These are phyloP conservation scores for Podospora fimiseda DNA, from an alignment of 495 filamentous ascomycete species.

Conservation along the genomic window DNA sequence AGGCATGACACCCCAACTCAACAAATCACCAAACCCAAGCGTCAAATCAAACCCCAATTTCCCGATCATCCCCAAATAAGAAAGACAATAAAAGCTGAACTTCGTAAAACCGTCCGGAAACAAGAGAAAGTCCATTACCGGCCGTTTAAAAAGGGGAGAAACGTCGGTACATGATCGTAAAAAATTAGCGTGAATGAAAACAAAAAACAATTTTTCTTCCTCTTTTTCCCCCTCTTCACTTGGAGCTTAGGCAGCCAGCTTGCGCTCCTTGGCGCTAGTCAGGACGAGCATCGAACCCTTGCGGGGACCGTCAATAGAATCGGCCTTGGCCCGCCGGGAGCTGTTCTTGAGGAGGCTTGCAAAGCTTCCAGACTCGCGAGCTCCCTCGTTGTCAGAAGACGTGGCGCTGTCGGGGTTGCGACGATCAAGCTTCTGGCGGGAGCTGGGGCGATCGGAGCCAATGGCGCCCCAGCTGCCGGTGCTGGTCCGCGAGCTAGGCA, in stretches of 20 bases:
- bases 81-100: constrained; percentile 14
- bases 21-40: not conserved
- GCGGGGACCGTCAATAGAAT: constrained; percentile 55
- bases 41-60: constrained; percentile 7
- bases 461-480: constrained; percentile 68
- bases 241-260: constrained; percentile 30
- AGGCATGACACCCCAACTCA: not conserved
- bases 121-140: not conserved
- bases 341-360: constrained; percentile 54
- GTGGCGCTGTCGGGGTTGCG: constrained; percentile 57
- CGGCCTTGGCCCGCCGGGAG: constrained; percentile 36
- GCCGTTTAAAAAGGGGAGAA: constrained; percentile 13
- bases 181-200: constrained; percentile 29
- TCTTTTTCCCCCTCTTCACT: not conserved
- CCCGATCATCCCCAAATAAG: constrained; percentile 14
- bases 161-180: constrained; percentile 32
- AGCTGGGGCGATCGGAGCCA: constrained; percentile 66
- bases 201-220: constrained; percentile 9
- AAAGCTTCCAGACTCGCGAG: constrained; percentile 39
- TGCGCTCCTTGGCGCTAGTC: constrained; percentile 86
- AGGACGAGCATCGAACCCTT: constrained; percentile 83
- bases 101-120: constrained; percentile 18
- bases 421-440: constrained; percentile 53
- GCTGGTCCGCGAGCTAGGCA: constrained; percentile 72
- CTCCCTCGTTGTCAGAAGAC: constrained; percentile 38